Evolutionary conservation across 768 basidiomycete genomes (phyloP).

Genomic region (Candolleomyces efflorescens): DNA sequence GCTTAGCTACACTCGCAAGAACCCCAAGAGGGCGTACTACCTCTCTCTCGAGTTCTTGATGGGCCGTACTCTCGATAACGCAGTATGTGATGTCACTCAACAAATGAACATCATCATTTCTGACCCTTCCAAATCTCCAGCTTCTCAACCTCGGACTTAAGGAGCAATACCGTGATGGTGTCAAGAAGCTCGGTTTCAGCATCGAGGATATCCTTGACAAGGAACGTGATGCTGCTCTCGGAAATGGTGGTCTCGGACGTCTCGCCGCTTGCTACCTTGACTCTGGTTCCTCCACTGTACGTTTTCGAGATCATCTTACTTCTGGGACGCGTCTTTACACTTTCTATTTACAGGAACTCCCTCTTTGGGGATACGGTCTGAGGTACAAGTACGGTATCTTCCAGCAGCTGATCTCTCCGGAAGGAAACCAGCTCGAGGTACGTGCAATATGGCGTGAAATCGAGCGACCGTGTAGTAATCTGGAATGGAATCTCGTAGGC

Average conservation of each 20-base stretch:
- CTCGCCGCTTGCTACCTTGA: constrained; percentile 98
- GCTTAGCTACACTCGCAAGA: constrained; percentile 70
- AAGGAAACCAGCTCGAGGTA: constrained; percentile 77
- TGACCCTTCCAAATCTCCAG: constrained; percentile 20
- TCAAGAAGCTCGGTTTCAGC: constrained; percentile 80
- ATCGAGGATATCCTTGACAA: constrained; percentile 83
- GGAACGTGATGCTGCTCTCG: constrained; percentile 92
- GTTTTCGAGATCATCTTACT: constrained; percentile 31
- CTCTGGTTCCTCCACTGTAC: constrained; percentile 80
- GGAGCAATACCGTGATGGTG: constrained; percentile 61
- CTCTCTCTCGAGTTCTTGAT: constrained; percentile 92
- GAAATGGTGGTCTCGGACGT: constrained; percentile 93
- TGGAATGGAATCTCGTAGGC: constrained; percentile 31
- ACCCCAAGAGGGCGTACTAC: constrained; percentile 91
- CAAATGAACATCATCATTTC: background rate
- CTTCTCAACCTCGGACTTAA: constrained; percentile 89
- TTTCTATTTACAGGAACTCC: constrained; percentile 53
- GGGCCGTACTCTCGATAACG: constrained; percentile 74
- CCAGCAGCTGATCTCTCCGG: constrained; percentile 84
- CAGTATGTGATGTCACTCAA: constrained; percentile 25
- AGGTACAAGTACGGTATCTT: constrained; percentile 96
- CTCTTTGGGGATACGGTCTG: constrained; percentile 93
- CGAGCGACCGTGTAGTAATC: constrained; percentile 8
- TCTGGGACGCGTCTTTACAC: background rate
- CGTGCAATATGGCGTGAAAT: background rate